Evolutionary conservation across 495 filamentous ascomycete genomes (phyloP), one percentile per base, ranked within the genome.

Genomic region (Tuber aestivum): DNA sequence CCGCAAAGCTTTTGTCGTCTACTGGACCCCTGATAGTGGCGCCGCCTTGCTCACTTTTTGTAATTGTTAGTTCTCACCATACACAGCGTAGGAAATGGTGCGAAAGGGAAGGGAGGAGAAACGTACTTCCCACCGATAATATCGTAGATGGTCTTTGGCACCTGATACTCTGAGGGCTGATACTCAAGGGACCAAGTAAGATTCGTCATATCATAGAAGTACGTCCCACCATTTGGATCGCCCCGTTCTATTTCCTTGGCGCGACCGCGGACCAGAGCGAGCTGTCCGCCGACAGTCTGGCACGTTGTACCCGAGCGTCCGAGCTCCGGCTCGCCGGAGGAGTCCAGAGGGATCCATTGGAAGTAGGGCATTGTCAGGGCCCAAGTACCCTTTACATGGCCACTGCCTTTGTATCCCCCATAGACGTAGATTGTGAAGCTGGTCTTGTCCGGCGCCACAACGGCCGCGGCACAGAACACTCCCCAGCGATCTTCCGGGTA

Each of bases 51-150:
- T 50, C 73, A 32, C 42, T 48, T 77, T 79, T 32, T 70, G 32
- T 23, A 41, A 41, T 27, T 35, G 44, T 79, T 9, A 79, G 56
- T 14, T 65, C 32, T 14, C 56, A 35, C 35, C 16, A 35, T 35
- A 32, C 32, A 65, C 5, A 35, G 56, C 56, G 32, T 0, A 41
- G 44, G 14, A 71, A 41, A 42, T 4, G 65, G 20, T 12, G 21
- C 10, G 70, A 38, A 8, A 27, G 38, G 23, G 35, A 37, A 38
- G 48, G 12, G 45, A 37, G 37, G 32, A 20, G 40, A 44, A 41
- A 73, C 78, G 21, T 75, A 79, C 78, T 38, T 18, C 41, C 78
- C 78, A 56, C 78, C 78, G 32, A 79, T 79, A 70, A 68, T 56
- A 8, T 48, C 50, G 21, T 1, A 65, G 41, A 79, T 18, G 20